Evolutionary conservation across 2,329 filamentous ascomycete species (phyloP).

Genomic region (Chaetomium sp.): DNA sequence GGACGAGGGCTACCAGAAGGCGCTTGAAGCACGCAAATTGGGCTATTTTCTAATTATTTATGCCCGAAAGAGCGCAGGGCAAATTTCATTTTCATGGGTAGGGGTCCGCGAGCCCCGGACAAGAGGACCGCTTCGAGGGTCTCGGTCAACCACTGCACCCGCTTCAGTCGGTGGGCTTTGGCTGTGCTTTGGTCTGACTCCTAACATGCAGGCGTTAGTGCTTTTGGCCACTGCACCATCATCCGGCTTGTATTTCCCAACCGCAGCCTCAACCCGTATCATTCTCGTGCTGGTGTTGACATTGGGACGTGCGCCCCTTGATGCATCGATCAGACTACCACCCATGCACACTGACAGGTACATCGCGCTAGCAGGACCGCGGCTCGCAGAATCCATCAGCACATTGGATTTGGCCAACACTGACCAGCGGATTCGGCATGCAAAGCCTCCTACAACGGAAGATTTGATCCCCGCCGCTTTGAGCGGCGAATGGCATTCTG

Average conservation of each 20-base stretch:
- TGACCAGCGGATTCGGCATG: neutral
- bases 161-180: slow-evolving; percentile 17
- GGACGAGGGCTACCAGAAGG: slow-evolving; percentile 44
- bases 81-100: slow-evolving; percentile 35
- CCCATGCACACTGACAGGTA: slow-evolving; percentile 20
- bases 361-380: slow-evolving; percentile 29
- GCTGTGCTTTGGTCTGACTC: neutral
- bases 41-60: slow-evolving; percentile 31
- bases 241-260: neutral
- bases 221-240: neutral
- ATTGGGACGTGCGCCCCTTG: slow-evolving; percentile 19
- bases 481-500: neutral
- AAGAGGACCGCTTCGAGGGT: slow-evolving; percentile 24
- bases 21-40: slow-evolving; percentile 39
- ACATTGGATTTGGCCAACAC: slow-evolving; percentile 7
- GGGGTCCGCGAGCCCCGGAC: slow-evolving; percentile 31
- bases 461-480: neutral
- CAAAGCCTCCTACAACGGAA: neutral
- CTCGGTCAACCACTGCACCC: slow-evolving; percentile 22
- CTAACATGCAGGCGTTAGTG: neutral
- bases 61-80: slow-evolving; percentile 9
- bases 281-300: neutral
- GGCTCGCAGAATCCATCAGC: slow-evolving; percentile 22
- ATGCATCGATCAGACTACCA: slow-evolving; percentile 2
- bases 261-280: neutral